phyloP scores from a whole-genome alignment of 2,329 filamentous ascomycete genomes.

The Arachnopeziza araneosa region DNA sequence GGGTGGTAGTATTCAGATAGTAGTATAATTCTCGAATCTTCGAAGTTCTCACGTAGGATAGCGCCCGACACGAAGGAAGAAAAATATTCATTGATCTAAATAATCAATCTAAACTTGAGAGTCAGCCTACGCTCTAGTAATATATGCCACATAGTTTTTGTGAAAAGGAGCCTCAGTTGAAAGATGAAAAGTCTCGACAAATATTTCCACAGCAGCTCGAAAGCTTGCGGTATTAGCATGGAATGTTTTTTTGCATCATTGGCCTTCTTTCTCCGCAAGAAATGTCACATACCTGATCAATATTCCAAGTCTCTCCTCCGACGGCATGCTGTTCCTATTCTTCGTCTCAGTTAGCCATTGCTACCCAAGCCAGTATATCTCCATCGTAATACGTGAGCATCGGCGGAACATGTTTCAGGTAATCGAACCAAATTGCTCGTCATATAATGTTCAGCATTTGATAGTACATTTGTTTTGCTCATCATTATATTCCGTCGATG shows the following conservation, averaged over 20 bases:
- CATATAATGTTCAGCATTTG: conserved; percentile 37
- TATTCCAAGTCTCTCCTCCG: background rate
- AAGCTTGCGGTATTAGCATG: conserved; percentile 70
- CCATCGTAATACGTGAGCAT: background rate
- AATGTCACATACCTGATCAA: background rate
- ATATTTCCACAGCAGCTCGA: conserved; percentile 55
- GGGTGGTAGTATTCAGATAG: too few relatives aligned
- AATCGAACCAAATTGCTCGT: conserved; percentile 35
- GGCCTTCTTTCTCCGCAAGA: conserved; percentile 18
- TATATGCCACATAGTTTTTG: background rate
- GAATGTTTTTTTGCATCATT: conserved; percentile 66
- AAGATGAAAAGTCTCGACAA: conserved; percentile 73
- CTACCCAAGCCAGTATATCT: background rate
- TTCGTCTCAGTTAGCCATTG: background rate
- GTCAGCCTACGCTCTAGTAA: background rate
- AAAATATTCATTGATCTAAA: background rate
- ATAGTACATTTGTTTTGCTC: conserved; percentile 38
- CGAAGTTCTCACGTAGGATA: too few relatives aligned
- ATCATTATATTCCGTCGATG: conserved; percentile 32
- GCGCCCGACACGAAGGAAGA: background rate
- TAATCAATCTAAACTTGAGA: background rate
- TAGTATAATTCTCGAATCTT: too few relatives aligned
- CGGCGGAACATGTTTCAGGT: conserved; percentile 27
- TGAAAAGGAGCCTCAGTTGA: conserved; percentile 55
- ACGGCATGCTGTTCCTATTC: background rate